Evolutionary conservation across 2,329 filamentous ascomycete genomes (phyloP).

Genomic region (Calonectria pauciramosa): DNA sequence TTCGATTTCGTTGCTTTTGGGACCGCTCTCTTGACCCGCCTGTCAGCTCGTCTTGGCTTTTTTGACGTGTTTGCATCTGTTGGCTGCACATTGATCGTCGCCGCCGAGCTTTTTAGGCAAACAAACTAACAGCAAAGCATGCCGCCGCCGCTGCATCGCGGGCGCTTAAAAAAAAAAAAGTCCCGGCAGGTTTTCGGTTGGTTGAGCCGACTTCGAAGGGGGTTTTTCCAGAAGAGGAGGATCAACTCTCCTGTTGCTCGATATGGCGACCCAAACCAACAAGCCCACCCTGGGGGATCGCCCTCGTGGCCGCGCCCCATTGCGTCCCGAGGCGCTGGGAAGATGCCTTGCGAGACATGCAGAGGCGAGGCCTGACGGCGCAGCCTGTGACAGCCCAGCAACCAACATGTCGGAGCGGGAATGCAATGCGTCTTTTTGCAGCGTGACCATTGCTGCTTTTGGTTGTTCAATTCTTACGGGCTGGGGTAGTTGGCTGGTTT

Average conservation of each 20-base stretch:
- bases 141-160: not conserved
- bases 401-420: constrained; percentile 4
- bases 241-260: constrained; percentile 1
- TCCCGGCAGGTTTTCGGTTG: not conserved
- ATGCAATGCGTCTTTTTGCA: not conserved
- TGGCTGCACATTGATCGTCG: not conserved
- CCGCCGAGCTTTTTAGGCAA: not conserved
- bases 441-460: not conserved
- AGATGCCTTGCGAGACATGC: not conserved
- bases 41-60: not conserved
- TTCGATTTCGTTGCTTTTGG: constrained; percentile 11
- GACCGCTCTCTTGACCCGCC: not conserved
- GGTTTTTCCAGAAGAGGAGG: not conserved
- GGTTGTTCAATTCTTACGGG: not conserved
- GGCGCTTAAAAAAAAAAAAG: not conserved
- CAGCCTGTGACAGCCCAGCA: not conserved
- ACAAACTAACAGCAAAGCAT: not conserved
- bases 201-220: not conserved
- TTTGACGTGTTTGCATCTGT: not conserved
- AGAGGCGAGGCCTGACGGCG: constrained; percentile 10
- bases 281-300: not conserved
- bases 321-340: constrained; percentile 4
- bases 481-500: not conserved
- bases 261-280: constrained; percentile 1
- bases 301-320: constrained; percentile 5